phyloP scores from a whole-genome alignment of 257 asterid genomes.

The Striga asiatica region DNA sequence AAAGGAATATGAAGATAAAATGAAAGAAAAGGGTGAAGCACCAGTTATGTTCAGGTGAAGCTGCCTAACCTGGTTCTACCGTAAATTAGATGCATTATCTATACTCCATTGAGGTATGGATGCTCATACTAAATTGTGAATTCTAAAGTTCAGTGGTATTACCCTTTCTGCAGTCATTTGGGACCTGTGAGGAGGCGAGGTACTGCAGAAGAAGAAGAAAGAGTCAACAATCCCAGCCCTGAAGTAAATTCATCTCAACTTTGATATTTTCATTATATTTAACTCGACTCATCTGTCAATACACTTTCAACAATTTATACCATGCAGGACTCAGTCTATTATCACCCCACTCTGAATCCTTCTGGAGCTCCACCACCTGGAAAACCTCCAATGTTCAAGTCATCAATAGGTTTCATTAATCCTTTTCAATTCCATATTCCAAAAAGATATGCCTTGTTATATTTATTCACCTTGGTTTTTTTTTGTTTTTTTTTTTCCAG shows the following conservation, averaged over 20 bases:
- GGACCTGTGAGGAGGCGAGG: constrained; percentile 77
- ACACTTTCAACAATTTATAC: constrained; percentile 15
- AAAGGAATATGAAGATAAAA: constrained; percentile 85
- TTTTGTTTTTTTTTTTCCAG: constrained; percentile 23
- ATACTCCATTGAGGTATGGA: neutral
- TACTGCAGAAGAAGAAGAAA: constrained; percentile 86
- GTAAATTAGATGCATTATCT: neutral
- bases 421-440: constrained; percentile 6
- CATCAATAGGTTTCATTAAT: constrained; percentile 58
- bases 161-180: constrained; percentile 63
- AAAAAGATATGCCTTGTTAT: neutral
- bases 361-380: constrained; percentile 99
- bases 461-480: neutral
- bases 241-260: constrained; percentile 43
- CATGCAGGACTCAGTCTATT: constrained; percentile 92
- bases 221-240: constrained; percentile 69
- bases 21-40: constrained; percentile 89
- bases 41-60: constrained; percentile 98
- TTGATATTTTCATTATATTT: constrained; percentile 10
- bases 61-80: constrained; percentile 10
- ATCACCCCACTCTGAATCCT: constrained; percentile 95
- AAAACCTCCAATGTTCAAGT: constrained; percentile 94
- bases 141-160: constrained; percentile 6
- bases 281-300: constrained; percentile 19
- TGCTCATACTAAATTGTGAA: constrained; percentile 12